Percentiles rank a stretch among this genome's conserved stretches.
These are phyloP conservation scores for Hypomyces rosellus DNA, from an alignment of 2,329 filamentous ascomycete genomes.

Conservation along the genomic window DNA sequence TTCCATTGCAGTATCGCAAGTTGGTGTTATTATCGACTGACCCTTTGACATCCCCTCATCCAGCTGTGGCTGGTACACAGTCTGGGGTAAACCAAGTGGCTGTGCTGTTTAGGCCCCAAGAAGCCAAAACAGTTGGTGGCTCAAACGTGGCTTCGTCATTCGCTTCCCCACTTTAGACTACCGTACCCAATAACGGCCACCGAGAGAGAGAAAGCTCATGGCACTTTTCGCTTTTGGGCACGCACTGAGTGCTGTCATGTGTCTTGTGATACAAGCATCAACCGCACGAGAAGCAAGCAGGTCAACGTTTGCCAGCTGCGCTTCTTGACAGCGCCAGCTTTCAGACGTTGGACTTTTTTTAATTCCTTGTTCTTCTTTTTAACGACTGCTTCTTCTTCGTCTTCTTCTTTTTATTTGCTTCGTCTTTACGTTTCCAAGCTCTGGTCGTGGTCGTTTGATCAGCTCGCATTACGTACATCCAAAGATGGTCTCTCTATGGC, in stretches of 20 bases:
- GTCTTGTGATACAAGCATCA: not conserved
- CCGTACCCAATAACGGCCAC: conserved; percentile 9
- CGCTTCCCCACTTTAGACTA: conserved; percentile 1
- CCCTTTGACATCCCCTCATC: too few relatives aligned
- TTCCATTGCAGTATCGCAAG: too few relatives aligned
- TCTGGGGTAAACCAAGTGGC: not conserved
- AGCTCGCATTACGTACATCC: not conserved
- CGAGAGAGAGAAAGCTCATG: conserved; percentile 4
- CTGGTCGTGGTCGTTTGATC: not conserved
- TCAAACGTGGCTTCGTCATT: not conserved
- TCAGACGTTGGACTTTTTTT: too few relatives aligned
- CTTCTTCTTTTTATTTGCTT: not conserved
- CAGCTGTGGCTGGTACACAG: not conserved
- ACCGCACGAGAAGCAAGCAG: not conserved
- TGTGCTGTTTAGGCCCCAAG: too few relatives aligned
- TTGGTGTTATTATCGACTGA: too few relatives aligned
- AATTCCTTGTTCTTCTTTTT: not conserved
- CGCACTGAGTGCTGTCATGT: not conserved
- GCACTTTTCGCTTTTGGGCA: not conserved
- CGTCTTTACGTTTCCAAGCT: not conserved
- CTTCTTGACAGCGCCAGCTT: not conserved
- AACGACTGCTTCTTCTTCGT: conserved; percentile 1
- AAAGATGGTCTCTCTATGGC: conserved; percentile 78
- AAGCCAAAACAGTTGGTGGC: not conserved
- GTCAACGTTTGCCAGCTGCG: not conserved